Evolutionary conservation across 73 alveolate species (phyloP).

Genomic region (Tetrahymena thermophila): DNA sequence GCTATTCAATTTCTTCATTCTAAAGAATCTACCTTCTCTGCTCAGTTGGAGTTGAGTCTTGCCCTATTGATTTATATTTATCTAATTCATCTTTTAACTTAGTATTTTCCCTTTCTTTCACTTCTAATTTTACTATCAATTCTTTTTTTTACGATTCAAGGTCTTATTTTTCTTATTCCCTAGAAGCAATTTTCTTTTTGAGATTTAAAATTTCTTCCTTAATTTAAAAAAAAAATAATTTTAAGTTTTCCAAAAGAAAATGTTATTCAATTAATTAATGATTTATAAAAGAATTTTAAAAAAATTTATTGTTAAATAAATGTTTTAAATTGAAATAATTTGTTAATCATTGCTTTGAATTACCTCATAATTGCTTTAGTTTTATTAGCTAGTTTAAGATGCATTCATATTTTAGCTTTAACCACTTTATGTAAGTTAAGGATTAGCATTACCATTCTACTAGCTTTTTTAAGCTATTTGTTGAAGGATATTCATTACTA

Average conservation of each 20-base stretch:
- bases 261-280: too few species aligned
- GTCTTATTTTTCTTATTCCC: constrained; percentile 18
- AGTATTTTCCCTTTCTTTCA: constrained; percentile 12
- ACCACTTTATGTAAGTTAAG: background rate
- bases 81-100: constrained; percentile 19
- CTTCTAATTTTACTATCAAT: constrained; percentile 9
- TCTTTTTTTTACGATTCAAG: constrained; percentile 7
- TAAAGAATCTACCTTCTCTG: constrained; percentile 2
- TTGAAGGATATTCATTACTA: constrained; percentile 8
- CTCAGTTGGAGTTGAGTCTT: constrained; percentile 7
- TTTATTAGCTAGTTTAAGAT: background rate
- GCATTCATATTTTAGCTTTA: background rate
- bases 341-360: background rate
- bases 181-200: background rate
- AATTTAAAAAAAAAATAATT: too few species aligned
- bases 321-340: too few species aligned
- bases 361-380: background rate
- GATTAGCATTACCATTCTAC: background rate
- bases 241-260: too few species aligned
- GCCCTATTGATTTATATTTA: background rate
- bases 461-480: background rate
- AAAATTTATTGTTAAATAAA: background rate
- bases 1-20: constrained; percentile 20
- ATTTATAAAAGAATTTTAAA: background rate
- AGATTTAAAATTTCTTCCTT: background rate